Evolutionary conservation across 371 early-diverging fungal species (phyloP).

Genomic region (Saksenaea vasiformis): DNA sequence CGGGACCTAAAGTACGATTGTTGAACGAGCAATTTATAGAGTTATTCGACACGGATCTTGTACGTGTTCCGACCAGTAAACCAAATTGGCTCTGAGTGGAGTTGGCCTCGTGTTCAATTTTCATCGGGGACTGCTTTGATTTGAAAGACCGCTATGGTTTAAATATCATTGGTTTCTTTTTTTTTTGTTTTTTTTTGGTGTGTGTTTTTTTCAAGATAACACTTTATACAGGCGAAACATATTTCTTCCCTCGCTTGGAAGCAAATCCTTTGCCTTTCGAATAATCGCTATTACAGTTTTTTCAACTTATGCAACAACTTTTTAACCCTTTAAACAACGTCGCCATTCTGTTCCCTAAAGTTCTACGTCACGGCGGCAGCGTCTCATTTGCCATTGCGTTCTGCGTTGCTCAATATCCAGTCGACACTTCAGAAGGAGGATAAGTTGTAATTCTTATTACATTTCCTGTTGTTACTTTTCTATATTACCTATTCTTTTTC

Average conservation of each 20-base stretch:
- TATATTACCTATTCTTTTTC: background rate
- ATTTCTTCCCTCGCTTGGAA: slow-evolving; percentile 14
- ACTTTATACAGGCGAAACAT: slow-evolving; percentile 1
- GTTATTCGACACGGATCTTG: slow-evolving; percentile 94
- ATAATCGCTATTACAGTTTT: background rate
- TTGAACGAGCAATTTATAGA: slow-evolving; percentile 95
- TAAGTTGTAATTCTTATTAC: slow-evolving; percentile 9
- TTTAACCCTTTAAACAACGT: slow-evolving; percentile 18
- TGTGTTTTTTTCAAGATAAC: background rate
- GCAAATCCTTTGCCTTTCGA: slow-evolving; percentile 9
- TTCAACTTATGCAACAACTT: slow-evolving; percentile 28
- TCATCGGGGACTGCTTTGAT: background rate
- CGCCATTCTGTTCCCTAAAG: slow-evolving; percentile 27
- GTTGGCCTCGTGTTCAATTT: background rate
- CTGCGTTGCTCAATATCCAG: slow-evolving; percentile 31
- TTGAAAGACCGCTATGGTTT: background rate
- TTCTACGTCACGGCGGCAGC: slow-evolving; percentile 26
- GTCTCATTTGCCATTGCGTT: slow-evolving; percentile 34
- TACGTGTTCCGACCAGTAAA: slow-evolving; percentile 75
- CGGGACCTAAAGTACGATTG: slow-evolving; percentile 93
- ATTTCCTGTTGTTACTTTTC: background rate
- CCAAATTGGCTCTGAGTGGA: slow-evolving; percentile 73
- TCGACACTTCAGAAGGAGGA: slow-evolving; percentile 30
- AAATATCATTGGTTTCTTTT: background rate
- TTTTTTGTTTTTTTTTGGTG: background rate